Conservation (phyloP, 2,329 filamentous ascomycete genomes). For the Blumeriella jaapii region DNA sequence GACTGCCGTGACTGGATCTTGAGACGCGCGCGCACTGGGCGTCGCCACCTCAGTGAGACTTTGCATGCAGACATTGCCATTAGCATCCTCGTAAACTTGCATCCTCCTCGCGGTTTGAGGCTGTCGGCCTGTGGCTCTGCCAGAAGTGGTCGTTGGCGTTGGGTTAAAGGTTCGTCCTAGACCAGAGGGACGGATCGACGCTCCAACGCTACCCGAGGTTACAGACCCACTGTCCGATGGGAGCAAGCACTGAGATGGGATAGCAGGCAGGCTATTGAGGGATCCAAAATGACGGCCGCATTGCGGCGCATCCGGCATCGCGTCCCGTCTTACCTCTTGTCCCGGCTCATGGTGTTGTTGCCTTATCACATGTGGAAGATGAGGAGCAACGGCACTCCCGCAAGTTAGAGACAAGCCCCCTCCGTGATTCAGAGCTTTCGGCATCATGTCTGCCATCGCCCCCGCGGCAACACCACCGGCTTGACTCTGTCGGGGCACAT, state of each 20-base stretch:
- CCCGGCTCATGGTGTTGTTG: slow-evolving; percentile 4
- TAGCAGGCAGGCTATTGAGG: slow-evolving; percentile 23
- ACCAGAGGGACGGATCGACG: slow-evolving; percentile 20
- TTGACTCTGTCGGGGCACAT: slow-evolving; percentile 13
- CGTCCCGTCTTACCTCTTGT: slow-evolving; percentile 3
- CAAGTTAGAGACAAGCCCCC: too few species aligned
- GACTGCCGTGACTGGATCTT: slow-evolving; percentile 11
- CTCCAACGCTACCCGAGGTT: slow-evolving; percentile 19
- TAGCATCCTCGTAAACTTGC: slow-evolving; percentile 21
- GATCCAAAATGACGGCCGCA: slow-evolving; percentile 20
- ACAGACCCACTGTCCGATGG: slow-evolving; percentile 25
- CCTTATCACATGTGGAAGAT: too few species aligned
- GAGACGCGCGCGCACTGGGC: slow-evolving; percentile 17
- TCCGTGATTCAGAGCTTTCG: background rate
- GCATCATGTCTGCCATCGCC: background rate
- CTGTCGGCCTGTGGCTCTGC: background rate
- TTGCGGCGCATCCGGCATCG: slow-evolving; percentile 21
- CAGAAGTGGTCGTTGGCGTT: slow-evolving; percentile 13
- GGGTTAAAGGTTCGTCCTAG: slow-evolving; percentile 20
- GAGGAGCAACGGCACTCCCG: too few species aligned
- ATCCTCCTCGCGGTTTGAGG: slow-evolving; percentile 10
- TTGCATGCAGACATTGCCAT: slow-evolving; percentile 20
- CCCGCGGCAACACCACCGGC: background rate
- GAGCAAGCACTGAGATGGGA: slow-evolving; percentile 28
- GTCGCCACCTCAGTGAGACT: slow-evolving; percentile 24